Conservation (phyloP, 805 yeast genomes). For the Candida insectalens region DNA sequence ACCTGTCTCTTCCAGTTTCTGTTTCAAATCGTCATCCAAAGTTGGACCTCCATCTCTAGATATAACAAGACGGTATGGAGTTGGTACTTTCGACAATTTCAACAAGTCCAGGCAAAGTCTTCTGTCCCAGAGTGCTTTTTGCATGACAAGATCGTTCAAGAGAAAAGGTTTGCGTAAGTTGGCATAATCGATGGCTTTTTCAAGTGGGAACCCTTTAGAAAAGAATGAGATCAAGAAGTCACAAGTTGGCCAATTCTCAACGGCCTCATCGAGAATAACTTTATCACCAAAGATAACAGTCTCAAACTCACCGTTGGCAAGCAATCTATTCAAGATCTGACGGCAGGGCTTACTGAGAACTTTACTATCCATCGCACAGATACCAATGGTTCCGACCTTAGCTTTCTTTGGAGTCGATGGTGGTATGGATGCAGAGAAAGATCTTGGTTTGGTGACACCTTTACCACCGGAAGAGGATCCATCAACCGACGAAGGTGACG, state of each 20-base stretch:
- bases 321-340: conserved; percentile 75
- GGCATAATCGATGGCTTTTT: conserved; percentile 87
- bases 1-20: conserved; percentile 51
- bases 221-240: conserved; percentile 90
- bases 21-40: conserved; percentile 57
- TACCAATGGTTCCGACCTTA: conserved; percentile 88
- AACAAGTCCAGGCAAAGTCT: conserved; percentile 73
- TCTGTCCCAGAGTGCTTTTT: conserved; percentile 96
- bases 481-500: conserved; percentile 1
- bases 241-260: conserved; percentile 99
- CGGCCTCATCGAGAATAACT: conserved; percentile 83
- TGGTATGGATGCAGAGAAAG: conserved; percentile 26
- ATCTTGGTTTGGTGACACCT: conserved; percentile 13
- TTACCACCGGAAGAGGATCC: neutral
- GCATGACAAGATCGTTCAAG: conserved; percentile 83
- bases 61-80: conserved; percentile 82
- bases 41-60: conserved; percentile 96
- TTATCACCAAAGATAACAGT: conserved; percentile 96
- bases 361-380: conserved; percentile 98
- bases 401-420: conserved; percentile 42
- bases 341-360: conserved; percentile 94
- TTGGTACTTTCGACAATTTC: conserved; percentile 76
- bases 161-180: conserved; percentile 82
- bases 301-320: conserved; percentile 92
- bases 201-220: conserved; percentile 92